These are phyloP conservation scores for Kalaharituber pfeilii DNA, from an alignment of 2,329 filamentous ascomycete genomes.

Conservation along the genomic window DNA sequence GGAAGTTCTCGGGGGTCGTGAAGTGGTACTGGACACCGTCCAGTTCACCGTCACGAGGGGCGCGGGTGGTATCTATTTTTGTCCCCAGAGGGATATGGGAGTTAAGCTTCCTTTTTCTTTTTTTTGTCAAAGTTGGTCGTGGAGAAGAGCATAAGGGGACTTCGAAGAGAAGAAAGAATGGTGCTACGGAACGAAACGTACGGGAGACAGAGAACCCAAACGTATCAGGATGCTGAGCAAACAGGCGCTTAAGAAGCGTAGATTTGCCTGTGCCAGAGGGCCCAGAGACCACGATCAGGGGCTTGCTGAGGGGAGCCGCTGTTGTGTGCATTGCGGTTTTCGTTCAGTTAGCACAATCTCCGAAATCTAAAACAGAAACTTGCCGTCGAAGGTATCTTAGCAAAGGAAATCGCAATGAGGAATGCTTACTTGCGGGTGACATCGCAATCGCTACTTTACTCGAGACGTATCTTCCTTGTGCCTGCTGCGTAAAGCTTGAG, in stretches of 20 bases:
- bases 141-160: neutral
- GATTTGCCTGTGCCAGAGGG: constrained; percentile 67
- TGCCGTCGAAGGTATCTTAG: too few species aligned
- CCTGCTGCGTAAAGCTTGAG: neutral
- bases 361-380: neutral
- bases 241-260: constrained; percentile 56
- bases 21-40: constrained; percentile 72
- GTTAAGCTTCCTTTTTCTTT: too few species aligned
- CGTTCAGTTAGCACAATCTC: too few species aligned
- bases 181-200: too few species aligned
- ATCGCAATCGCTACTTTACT: neutral
- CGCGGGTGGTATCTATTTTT: constrained; percentile 56
- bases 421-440: neutral
- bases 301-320: constrained; percentile 3
- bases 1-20: constrained; percentile 44
- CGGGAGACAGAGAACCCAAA: constrained; percentile 42
- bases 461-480: neutral
- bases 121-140: neutral
- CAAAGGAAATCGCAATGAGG: too few species aligned
- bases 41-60: constrained; percentile 55
- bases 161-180: neutral
- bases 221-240: constrained; percentile 45
- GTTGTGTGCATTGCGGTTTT: too few species aligned
- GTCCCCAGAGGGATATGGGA: too few species aligned
- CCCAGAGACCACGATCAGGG: constrained; percentile 52